Conservation (phyloP, 2,329 filamentous ascomycete genomes). For the Microcyclosporella mali region DNA sequence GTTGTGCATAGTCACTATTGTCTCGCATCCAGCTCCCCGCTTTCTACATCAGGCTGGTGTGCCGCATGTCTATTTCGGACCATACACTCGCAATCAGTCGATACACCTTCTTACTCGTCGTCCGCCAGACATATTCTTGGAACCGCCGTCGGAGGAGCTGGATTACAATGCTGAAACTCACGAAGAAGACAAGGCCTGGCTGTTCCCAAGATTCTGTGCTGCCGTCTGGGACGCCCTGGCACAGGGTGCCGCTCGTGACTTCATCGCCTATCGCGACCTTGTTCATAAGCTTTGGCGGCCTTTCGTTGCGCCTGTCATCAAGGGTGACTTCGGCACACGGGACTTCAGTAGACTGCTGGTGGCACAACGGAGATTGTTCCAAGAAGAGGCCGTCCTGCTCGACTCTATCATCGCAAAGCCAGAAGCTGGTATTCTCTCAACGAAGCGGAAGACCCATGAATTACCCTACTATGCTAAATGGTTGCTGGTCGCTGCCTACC, state of each 20-base stretch:
- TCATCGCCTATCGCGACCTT: slow-evolving; percentile 64
- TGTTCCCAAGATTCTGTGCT: slow-evolving; percentile 74
- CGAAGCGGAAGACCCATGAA: slow-evolving; percentile 33
- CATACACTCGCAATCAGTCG: slow-evolving; percentile 76
- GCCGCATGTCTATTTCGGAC: slow-evolving; percentile 73
- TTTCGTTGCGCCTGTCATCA: slow-evolving; percentile 71
- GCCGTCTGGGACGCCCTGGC: slow-evolving; percentile 83
- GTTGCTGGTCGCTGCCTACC: slow-evolving; percentile 69
- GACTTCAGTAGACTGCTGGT: slow-evolving; percentile 83
- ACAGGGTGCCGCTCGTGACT: slow-evolving; percentile 71
- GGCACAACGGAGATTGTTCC: slow-evolving; percentile 61
- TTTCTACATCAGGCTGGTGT: slow-evolving; percentile 64
- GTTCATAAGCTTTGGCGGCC: slow-evolving; percentile 74
- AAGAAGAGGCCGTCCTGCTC: slow-evolving; percentile 64
- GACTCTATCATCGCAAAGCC: slow-evolving; percentile 50
- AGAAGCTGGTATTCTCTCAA: slow-evolving; percentile 7
- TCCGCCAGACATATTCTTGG: slow-evolving; percentile 44
- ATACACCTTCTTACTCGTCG: slow-evolving; percentile 65
- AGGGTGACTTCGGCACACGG: slow-evolving; percentile 65
- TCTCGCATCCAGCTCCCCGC: slow-evolving; percentile 63
- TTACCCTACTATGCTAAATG: slow-evolving; percentile 68
- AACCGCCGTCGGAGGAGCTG: slow-evolving; percentile 31
- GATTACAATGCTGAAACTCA: slow-evolving; percentile 43
- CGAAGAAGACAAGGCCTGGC: slow-evolving; percentile 57
- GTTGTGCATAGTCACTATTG: slow-evolving; percentile 70